phyloP scores from a whole-genome alignment of 1,284 basidiomycete species.

The Ustilago bromivora region DNA sequence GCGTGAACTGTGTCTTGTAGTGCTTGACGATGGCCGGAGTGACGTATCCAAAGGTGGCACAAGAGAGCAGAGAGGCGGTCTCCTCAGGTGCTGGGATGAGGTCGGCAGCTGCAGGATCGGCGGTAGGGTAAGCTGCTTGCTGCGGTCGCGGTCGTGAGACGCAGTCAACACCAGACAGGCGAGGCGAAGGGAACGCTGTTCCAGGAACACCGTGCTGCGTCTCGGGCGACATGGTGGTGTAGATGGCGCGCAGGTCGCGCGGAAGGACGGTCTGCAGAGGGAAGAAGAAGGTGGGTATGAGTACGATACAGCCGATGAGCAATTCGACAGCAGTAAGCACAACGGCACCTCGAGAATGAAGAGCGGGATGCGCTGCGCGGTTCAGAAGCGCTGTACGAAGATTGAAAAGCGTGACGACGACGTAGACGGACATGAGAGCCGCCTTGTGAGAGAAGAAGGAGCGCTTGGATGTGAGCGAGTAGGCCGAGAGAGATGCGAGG shows the following conservation, averaged over 20 bases:
- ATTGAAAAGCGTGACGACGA: slow-evolving; percentile 57
- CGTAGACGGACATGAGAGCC: slow-evolving; percentile 47
- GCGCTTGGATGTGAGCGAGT: slow-evolving; percentile 42
- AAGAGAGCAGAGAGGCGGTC: slow-evolving; percentile 62
- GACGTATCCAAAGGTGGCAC: slow-evolving; percentile 62
- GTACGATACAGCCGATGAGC: slow-evolving; percentile 33
- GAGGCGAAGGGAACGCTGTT: slow-evolving; percentile 65
- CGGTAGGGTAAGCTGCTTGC: not conserved
- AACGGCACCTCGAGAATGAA: slow-evolving; percentile 28
- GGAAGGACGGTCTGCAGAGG: slow-evolving; percentile 57
- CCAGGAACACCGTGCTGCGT: slow-evolving; percentile 53
- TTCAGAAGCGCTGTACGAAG: slow-evolving; percentile 57
- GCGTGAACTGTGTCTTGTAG: slow-evolving; percentile 70
- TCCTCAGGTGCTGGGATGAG: slow-evolving; percentile 63
- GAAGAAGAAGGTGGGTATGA: slow-evolving; percentile 57
- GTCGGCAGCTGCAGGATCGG: slow-evolving; percentile 22
- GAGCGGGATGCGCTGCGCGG: slow-evolving; percentile 21
- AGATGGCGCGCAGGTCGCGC: slow-evolving; percentile 57
- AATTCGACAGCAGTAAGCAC: slow-evolving; percentile 48
- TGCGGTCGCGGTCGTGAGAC: slow-evolving; percentile 11
- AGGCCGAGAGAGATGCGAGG: slow-evolving; percentile 50
- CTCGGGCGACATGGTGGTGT: slow-evolving; percentile 62
- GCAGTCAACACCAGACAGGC: slow-evolving; percentile 19
- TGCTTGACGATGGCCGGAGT: slow-evolving; percentile 71
- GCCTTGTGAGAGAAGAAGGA: slow-evolving; percentile 64